Conservation (phyloP, 2,329 filamentous ascomycete genomes). For the Aspergillus neoniger region DNA sequence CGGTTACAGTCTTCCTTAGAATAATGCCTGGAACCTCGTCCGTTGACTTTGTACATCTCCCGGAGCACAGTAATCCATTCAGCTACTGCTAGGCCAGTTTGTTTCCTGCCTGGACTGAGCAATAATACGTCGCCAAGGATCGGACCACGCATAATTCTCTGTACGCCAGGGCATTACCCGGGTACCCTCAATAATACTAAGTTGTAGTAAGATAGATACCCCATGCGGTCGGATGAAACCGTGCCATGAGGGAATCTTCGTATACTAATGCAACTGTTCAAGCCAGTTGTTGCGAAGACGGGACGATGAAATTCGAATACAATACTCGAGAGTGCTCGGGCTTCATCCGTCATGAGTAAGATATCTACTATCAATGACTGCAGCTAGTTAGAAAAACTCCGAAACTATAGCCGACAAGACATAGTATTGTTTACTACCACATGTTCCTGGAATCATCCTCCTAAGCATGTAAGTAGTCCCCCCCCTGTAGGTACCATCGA, state of each 20-base stretch:
- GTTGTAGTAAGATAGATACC: background rate
- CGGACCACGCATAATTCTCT: background rate
- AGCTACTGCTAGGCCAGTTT: slow-evolving; percentile 1
- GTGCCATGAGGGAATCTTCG: background rate
- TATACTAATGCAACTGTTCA: background rate
- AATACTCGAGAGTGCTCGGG: too few relatives aligned
- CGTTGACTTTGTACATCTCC: background rate
- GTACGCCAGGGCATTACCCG: background rate
- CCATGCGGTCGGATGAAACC: background rate
- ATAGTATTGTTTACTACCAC: too few relatives aligned
- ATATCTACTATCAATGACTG: background rate
- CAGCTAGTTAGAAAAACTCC: too few relatives aligned
- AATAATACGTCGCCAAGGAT: slow-evolving; percentile 2
- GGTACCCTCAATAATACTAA: background rate
- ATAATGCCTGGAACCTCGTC: background rate
- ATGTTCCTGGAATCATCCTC: too few relatives aligned
- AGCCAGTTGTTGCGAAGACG: background rate
- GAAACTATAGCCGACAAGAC: too few relatives aligned
- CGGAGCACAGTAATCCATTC: slow-evolving; percentile 20
- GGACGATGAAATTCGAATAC: too few relatives aligned
- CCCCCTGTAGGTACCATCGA: background rate
- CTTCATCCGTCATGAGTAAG: background rate
- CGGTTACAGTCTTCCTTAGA: background rate
- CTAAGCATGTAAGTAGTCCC: too few relatives aligned
- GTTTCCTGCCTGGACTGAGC: slow-evolving; percentile 10